Percentiles rank a stretch among this genome's conserved stretches.
Evolutionary conservation across 2,329 filamentous ascomycete genomes (phyloP).

Genomic region (Stagonosporopsis cucurbitacearum): DNA sequence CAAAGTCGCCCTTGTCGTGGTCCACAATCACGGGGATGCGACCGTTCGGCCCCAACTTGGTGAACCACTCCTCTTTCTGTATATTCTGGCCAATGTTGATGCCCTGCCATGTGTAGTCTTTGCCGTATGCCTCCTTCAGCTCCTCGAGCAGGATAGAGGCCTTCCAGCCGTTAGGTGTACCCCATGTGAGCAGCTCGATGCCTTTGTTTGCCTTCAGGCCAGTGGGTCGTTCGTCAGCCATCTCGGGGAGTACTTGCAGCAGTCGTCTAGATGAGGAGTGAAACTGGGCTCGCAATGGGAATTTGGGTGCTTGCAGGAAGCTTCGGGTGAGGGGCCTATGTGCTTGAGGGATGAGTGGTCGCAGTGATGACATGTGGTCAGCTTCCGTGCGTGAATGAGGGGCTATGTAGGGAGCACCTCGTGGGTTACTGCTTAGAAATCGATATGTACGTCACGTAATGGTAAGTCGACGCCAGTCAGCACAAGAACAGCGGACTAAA

Average conservation of each 20-base stretch:
- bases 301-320: slow-evolving; percentile 20
- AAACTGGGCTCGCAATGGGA: slow-evolving; percentile 24
- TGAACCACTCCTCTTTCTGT: slow-evolving; percentile 73
- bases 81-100: slow-evolving; percentile 67
- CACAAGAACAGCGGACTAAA: neutral
- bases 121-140: slow-evolving; percentile 68
- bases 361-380: slow-evolving; percentile 32
- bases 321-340: slow-evolving; percentile 21
- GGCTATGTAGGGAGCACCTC: slow-evolving; percentile 28
- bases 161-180: slow-evolving; percentile 60
- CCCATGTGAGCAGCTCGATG: slow-evolving; percentile 68
- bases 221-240: slow-evolving; percentile 53
- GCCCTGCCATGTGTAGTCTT: slow-evolving; percentile 63
- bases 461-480: neutral
- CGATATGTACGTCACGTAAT: slow-evolving; percentile 9
- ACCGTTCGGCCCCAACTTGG: slow-evolving; percentile 67
- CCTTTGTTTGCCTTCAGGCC: slow-evolving; percentile 68
- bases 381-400: slow-evolving; percentile 26
- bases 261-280: slow-evolving; percentile 28
- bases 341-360: slow-evolving; percentile 23
- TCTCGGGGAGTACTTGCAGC: slow-evolving; percentile 26
- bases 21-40: slow-evolving; percentile 71
- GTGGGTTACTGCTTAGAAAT: slow-evolving; percentile 20
- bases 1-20: slow-evolving; percentile 66
- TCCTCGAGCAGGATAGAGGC: slow-evolving; percentile 69